These are phyloP conservation scores for Solanum etuberosum DNA, from an alignment of 257 asterid species.

Conservation along the genomic window DNA sequence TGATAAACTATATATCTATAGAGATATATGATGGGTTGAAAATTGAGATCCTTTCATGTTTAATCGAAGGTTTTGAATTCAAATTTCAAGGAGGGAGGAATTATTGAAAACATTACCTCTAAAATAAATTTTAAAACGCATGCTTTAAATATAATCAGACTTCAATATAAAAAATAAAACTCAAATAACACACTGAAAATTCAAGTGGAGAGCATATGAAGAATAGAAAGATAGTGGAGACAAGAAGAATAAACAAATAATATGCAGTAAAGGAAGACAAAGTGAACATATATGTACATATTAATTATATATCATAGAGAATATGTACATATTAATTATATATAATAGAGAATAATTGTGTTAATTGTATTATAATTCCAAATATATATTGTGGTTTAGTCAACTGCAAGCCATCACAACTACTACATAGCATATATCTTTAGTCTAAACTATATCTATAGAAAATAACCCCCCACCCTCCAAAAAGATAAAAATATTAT, in stretches of 20 bases:
- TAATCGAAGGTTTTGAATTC: neutral
- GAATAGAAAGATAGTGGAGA: constrained; percentile 22
- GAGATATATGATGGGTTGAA: neutral
- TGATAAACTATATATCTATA: neutral
- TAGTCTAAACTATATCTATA: neutral
- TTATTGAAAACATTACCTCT: fast-evolving
- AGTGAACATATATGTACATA: constrained; percentile 6
- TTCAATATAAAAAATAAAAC: neutral
- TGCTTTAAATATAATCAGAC: neutral
- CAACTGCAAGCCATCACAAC: constrained; percentile 18
- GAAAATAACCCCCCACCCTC: neutral
- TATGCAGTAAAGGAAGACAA: constrained; percentile 30
- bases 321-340: neutral
- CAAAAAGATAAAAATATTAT: neutral
- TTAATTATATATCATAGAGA: neutral
- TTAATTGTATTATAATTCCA: constrained; percentile 3
- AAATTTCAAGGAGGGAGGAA: neutral
- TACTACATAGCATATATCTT: neutral
- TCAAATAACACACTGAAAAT: neutral
- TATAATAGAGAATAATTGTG: constrained; percentile 12
- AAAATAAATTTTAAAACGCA: neutral
- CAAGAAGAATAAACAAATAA: constrained; percentile 13
- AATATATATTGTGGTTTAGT: constrained; percentile 16
- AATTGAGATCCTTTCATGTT: neutral
- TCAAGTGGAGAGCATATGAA: neutral